These are phyloP conservation scores for Rhododendron henanense DNA, from an alignment of 148 eudicot species.

Conservation along the genomic window DNA sequence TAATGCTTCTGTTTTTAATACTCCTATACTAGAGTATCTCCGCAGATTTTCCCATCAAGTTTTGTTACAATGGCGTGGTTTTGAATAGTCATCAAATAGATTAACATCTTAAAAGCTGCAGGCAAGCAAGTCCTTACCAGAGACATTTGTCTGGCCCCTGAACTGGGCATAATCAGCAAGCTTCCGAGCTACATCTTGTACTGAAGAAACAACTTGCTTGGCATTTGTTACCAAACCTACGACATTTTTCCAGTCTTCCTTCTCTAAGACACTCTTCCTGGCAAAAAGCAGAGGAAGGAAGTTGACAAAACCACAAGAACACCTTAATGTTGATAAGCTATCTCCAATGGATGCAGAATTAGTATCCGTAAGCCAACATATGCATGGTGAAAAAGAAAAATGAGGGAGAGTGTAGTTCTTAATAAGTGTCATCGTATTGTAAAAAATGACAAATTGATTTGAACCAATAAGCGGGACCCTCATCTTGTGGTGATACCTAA, in stretches of 20 bases:
- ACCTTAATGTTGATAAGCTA: background rate
- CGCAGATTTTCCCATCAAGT: background rate
- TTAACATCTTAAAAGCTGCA: background rate
- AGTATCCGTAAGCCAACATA: background rate
- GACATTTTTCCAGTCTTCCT: conserved; percentile 77
- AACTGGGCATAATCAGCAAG: conserved; percentile 83
- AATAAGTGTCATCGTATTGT: background rate
- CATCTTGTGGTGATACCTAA: background rate
- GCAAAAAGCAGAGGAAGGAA: background rate
- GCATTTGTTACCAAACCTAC: conserved; percentile 79
- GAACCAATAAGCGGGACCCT: background rate
- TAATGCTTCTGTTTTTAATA: background rate
- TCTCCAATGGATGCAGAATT: background rate
- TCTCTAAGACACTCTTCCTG: conserved; percentile 67
- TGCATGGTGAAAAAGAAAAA: background rate
- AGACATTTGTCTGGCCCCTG: conserved; percentile 34
- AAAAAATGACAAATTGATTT: background rate
- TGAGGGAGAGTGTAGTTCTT: background rate
- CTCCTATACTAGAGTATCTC: background rate
- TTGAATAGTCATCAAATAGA: background rate
- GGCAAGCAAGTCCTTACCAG: conserved; percentile 38
- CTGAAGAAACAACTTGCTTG: conserved; percentile 74
- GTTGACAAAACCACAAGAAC: background rate
- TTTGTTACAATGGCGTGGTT: background rate
- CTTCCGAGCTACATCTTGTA: conserved; percentile 88